phyloP scores from a whole-genome alignment of 1,284 basidiomycete genomes.

The Pseudozyma hubeiensis region DNA sequence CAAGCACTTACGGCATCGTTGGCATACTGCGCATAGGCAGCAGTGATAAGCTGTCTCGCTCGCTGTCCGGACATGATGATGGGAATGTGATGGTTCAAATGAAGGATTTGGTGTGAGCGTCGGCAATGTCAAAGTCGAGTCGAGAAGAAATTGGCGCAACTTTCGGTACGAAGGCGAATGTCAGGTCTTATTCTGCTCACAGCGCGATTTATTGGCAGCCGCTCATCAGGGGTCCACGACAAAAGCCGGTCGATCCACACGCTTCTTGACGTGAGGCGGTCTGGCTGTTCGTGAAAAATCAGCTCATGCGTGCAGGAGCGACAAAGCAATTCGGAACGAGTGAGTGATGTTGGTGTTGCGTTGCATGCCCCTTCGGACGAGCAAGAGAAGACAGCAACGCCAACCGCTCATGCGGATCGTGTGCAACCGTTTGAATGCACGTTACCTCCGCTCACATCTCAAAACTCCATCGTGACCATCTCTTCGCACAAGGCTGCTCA shows the following conservation, averaged over 20 bases:
- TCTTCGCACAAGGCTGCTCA: neutral
- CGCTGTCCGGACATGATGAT: slow-evolving; percentile 43
- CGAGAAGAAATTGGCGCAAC: slow-evolving; percentile 2
- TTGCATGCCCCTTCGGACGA: neutral
- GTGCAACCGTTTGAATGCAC: neutral
- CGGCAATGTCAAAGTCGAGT: neutral
- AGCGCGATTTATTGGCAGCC: neutral
- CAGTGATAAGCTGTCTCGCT: slow-evolving; percentile 48
- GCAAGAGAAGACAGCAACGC: neutral
- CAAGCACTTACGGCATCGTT: slow-evolving; percentile 46
- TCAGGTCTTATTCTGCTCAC: neutral
- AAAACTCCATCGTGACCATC: neutral
- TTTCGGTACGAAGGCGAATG: neutral
- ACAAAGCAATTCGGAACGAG: neutral
- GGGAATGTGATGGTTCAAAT: slow-evolving; percentile 6
- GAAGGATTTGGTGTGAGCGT: neutral
- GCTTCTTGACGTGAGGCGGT: neutral
- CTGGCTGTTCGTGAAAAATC: slow-evolving; percentile 4
- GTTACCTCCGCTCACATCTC: neutral
- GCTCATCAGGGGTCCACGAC: slow-evolving; percentile 2
- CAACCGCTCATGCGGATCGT: neutral
- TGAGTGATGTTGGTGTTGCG: neutral
- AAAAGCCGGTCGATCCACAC: slow-evolving; percentile 6
- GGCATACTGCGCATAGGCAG: slow-evolving; percentile 52
- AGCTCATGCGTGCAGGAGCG: slow-evolving; percentile 13